Evolutionary conservation across 169 alveolate genomes (phyloP).

Genomic region (Toxoplasma gondii): DNA sequence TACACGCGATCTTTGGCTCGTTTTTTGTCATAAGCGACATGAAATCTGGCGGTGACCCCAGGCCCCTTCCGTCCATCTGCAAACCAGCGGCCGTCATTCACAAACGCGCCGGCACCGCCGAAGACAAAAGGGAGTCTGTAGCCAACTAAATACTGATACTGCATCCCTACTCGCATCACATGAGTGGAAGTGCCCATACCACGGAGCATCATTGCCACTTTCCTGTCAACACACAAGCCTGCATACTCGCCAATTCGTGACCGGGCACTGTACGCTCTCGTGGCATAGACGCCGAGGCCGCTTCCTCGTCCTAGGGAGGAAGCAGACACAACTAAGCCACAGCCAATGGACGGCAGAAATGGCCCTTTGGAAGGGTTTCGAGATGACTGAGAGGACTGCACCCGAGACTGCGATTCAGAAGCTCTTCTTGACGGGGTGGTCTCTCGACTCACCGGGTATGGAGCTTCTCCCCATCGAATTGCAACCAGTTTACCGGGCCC

Average conservation of each 20-base stretch:
- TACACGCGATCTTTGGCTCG: constrained; percentile 64
- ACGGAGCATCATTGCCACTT: constrained; percentile 61
- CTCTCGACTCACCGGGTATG: neutral
- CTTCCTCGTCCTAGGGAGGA: constrained; percentile 64
- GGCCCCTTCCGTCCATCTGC: constrained; percentile 68
- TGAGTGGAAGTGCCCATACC: constrained; percentile 61
- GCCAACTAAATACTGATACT: constrained; percentile 62
- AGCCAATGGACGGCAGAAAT: neutral
- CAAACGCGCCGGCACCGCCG: constrained; percentile 67
- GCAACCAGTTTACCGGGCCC: neutral
- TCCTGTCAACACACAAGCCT: constrained; percentile 60
- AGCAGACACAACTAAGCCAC: constrained; percentile 49
- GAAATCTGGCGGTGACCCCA: constrained; percentile 60
- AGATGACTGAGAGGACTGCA: neutral
- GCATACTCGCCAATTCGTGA: constrained; percentile 56
- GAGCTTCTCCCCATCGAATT: neutral
- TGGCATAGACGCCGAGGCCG: constrained; percentile 61
- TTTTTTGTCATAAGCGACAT: constrained; percentile 51
- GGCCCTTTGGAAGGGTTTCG: neutral
- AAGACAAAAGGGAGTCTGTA: constrained; percentile 56
- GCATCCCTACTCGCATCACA: constrained; percentile 68
- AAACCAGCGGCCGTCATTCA: constrained; percentile 67
- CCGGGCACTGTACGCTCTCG: constrained; percentile 39
- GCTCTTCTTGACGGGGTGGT: neutral
- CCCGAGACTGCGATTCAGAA: neutral